phyloP scores from a whole-genome alignment of 2,329 filamentous ascomycete genomes.

The Cytospora leucostoma region DNA sequence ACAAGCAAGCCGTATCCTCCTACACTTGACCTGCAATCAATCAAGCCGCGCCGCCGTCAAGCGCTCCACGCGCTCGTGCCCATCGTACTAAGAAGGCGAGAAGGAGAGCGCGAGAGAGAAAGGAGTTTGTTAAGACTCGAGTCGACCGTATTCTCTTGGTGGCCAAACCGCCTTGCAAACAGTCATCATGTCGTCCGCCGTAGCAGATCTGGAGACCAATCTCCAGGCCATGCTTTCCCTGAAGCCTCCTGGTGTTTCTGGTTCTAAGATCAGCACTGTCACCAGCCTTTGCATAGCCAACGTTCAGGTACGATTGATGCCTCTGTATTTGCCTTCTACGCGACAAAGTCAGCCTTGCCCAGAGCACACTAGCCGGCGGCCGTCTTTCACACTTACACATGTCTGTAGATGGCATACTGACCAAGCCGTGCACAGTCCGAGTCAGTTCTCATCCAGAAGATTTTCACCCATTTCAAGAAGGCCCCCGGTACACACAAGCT shows the following conservation, averaged over 20 bases:
- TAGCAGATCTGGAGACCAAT: conserved; percentile 87
- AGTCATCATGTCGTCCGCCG: conserved; percentile 71
- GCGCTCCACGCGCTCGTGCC: conserved; percentile 13
- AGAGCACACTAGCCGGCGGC: conserved; percentile 25
- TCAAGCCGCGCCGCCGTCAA: conserved; percentile 17
- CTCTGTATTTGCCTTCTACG: conserved; percentile 30
- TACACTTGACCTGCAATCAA: conserved; percentile 16
- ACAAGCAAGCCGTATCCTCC: conserved; percentile 14
- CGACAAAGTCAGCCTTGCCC: conserved; percentile 19
- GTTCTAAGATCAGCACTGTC: conserved; percentile 85
- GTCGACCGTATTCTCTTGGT: conserved; percentile 17
- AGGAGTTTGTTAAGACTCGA: conserved; percentile 31
- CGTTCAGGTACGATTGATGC: conserved; percentile 71
- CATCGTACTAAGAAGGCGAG: conserved; percentile 13
- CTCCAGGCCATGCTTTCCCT: conserved; percentile 89
- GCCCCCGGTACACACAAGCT: conserved; percentile 94
- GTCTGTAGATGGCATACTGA: conserved; percentile 31
- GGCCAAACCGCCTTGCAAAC: conserved; percentile 20
- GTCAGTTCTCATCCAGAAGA: conserved; percentile 90
- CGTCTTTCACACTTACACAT: conserved; percentile 20
- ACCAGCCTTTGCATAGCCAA: conserved; percentile 86
- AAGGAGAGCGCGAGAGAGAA: conserved; percentile 7
- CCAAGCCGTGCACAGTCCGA: conserved; percentile 67
- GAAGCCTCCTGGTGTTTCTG: conserved; percentile 92
- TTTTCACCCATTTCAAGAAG: conserved; percentile 97